Evolutionary conservation across 2,329 filamentous ascomycete species (phyloP), one percentile per base, ranked within the genome.

Genomic region (Colletotrichum lindemuthianum): DNA sequence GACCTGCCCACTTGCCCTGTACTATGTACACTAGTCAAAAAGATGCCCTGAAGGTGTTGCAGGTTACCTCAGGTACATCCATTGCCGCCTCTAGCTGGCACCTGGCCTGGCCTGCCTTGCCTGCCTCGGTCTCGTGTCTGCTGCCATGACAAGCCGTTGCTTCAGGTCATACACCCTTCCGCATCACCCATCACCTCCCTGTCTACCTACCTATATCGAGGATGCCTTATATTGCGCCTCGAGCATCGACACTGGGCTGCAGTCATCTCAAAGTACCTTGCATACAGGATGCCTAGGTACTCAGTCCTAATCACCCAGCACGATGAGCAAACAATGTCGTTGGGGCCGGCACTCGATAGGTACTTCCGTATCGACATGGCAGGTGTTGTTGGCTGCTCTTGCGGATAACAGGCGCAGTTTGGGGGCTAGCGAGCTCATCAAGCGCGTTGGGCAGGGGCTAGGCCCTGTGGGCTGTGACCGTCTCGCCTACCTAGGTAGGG

Each of bases 361-460:
- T 24, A 24, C 24, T 24, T 24, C 24, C 24, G 24, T 24, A 24
- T 24, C 24, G 52, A 54, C 51, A 40, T 40, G 4, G 16, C 50
- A 32, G 24, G 24, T 24, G 24, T 24, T 24, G 24, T 24, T 24
- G 24, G 24, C 24, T 24, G 24, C 24, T n/a, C 36, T 60, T 53
- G 34, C 44, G 50, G 43, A 44, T 44, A 45, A 60, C 57, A 58
- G 33, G 24, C 49, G 60, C 50, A 53, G 49, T 57, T 61, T 65
- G 63, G 63, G 63, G 63, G 58, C 52, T 65, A 65, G 51, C 63
- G 63, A 65, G 47, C 58, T 45, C 61, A 40, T 45, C 60, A 63
- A 59, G 60, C 60, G 60, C 60, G 59, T 45, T 61, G 52, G 43
- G 24, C 59, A 49, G 39, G 53, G 45, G 44, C 24, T 24, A 24